Base-by-base conservation (phyloP, 2,329 filamentous ascomycete species). In the Colletotrichum zoysiae region DNA sequence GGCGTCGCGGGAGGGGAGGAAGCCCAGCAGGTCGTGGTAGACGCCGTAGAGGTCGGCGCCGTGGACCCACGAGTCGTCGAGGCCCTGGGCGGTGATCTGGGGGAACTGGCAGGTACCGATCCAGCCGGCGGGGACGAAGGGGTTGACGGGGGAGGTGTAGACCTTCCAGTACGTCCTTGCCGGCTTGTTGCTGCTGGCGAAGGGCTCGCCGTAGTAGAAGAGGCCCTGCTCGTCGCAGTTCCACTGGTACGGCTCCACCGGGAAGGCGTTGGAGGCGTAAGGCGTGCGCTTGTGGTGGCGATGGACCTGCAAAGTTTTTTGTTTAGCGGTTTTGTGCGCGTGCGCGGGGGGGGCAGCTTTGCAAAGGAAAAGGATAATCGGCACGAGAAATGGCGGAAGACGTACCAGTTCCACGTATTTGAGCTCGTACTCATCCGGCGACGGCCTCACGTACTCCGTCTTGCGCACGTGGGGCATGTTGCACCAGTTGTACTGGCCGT, bases 271-370 rank as follows among this genome's bases (percentile, higher is more conserved):
- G 65, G 87, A 86, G 1, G 92, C 88, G 78, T 96, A 96, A 0
- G 93, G 93, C 0, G 93, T 96, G 30, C 94, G 89, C 79, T 96
- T 96, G 81, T 96, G 93, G 78, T 96, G 94, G 63, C 94, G 88
- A 77, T 96, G 93, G 61, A 95, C 92, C 86, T 91, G 53, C 7
- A 12, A n/a, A 38, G 38, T 1, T n/a, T n/a, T 26, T 30, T 30
- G 1, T n/a, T 68, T 38, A 60, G 42, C 35, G 57, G 2, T 16
- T 38, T 6, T 64, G 23, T 6, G 4, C 26, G 26, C 26, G 26
- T 3, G 26, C n/a, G n/a, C n/a, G 26, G 26, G 26, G 26, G 26
- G 26, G 26, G 26, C 2, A 26, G 26, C 26, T 26, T 26, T 26
- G 26, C 26, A 26, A 30, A 30, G 4, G 30, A 30, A 7, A 2